A percentile compares a stretch with the other conserved stretches of the same genome.
phyloP scores from a whole-genome alignment of 1,284 basidiomycete species.

The Leccinum subrobustum region DNA sequence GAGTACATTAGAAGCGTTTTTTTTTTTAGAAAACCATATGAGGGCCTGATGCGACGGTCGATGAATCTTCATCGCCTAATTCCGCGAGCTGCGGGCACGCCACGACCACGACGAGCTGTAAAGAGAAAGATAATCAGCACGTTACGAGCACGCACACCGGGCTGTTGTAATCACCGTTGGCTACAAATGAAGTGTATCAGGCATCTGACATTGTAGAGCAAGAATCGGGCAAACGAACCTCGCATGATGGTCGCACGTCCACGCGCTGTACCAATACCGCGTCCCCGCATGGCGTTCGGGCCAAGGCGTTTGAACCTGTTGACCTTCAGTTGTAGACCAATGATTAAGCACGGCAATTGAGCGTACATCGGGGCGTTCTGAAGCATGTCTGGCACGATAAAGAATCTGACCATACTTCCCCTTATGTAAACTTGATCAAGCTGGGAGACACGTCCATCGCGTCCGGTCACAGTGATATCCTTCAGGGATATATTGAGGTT shows the following conservation, averaged over 20 bases:
- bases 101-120: constrained; percentile 80
- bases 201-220: not conserved
- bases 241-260: constrained; percentile 96
- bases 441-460: constrained; percentile 98
- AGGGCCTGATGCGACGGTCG: not conserved
- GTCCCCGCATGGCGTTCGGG: constrained; percentile 96
- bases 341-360: not conserved
- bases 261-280: constrained; percentile 98
- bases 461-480: constrained; percentile 96
- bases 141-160: not conserved
- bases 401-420: constrained; percentile 97
- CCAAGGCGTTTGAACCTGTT: constrained; percentile 97
- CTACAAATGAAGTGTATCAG: constrained; percentile 37
- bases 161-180: constrained; percentile 52
- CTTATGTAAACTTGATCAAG: constrained; percentile 99
- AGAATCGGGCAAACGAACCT: constrained; percentile 49
- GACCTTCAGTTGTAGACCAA: constrained; percentile 13
- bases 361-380: constrained; percentile 98
- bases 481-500: constrained; percentile 96
- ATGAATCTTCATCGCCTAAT: constrained; percentile 61
- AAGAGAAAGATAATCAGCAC: constrained; percentile 13
- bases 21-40: constrained; percentile 10
- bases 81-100: constrained; percentile 69
- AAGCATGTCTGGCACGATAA: constrained; percentile 99
- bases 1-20: constrained; percentile 10